Percentiles rank a stretch among this genome's conserved stretches.
These are phyloP conservation scores for Singerocomus inundabilis DNA, from an alignment of 1,284 basidiomycete species.

Conservation along the genomic window DNA sequence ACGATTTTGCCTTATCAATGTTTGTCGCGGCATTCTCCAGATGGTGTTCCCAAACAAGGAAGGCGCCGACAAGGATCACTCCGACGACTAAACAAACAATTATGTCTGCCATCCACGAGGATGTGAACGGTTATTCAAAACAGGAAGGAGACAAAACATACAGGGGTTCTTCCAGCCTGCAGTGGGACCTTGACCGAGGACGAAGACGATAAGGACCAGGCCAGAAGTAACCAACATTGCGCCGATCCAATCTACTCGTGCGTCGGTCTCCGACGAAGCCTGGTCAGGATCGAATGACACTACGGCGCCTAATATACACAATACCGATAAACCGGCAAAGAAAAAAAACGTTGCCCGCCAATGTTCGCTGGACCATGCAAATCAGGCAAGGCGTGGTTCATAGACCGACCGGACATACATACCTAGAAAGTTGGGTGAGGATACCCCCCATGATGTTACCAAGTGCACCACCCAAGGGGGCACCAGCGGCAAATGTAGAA, in stretches of 20 bases:
- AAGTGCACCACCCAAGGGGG: slow-evolving; percentile 73
- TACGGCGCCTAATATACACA: slow-evolving; percentile 50
- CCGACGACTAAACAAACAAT: slow-evolving; percentile 57
- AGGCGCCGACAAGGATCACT: slow-evolving; percentile 48
- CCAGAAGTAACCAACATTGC: slow-evolving; percentile 73
- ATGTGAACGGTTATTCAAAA: slow-evolving; percentile 1
- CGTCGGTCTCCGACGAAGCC: slow-evolving; percentile 47
- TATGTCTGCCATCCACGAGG: slow-evolving; percentile 37
- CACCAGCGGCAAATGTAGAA: slow-evolving; percentile 76
- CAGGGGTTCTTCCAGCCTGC: slow-evolving; percentile 79
- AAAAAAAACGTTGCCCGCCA: slow-evolving; percentile 68
- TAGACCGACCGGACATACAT: slow-evolving; percentile 10
- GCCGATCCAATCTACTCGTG: slow-evolving; percentile 81
- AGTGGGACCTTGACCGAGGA: slow-evolving; percentile 70
- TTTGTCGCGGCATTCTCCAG: slow-evolving; percentile 41
- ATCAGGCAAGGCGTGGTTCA: slow-evolving; percentile 1
- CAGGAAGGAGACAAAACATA: slow-evolving; percentile 36
- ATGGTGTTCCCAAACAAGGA: slow-evolving; percentile 61
- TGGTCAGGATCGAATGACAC: slow-evolving; percentile 55
- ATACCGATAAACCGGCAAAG: slow-evolving; percentile 49
- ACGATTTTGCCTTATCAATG: slow-evolving; percentile 17
- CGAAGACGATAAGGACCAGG: slow-evolving; percentile 77
- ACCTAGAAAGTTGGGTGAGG: slow-evolving; percentile 61
- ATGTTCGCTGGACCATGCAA: slow-evolving; percentile 32
- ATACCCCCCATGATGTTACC: slow-evolving; percentile 70